Conservation (phyloP, 257 asterid genomes). For the Scutellaria barbata region DNA sequence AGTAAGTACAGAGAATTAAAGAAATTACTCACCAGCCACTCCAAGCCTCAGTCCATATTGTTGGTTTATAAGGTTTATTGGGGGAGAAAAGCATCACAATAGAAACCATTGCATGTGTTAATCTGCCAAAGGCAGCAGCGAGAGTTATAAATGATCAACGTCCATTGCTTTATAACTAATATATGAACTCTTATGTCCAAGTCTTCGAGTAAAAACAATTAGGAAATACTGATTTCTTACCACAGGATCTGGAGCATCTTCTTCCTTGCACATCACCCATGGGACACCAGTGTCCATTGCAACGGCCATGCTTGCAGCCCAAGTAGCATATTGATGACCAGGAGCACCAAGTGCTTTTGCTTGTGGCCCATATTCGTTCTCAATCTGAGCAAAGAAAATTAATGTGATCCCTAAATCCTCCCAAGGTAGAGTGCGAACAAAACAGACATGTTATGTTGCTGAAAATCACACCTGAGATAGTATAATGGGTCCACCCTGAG, state of each 20-base stretch:
- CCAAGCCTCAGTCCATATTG: slow-evolving; percentile 99
- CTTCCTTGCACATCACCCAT: slow-evolving; percentile 85
- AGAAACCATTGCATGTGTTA: slow-evolving; percentile 95
- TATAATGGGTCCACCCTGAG: slow-evolving; percentile 93
- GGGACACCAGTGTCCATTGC: slow-evolving; percentile 68
- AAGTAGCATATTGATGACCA: slow-evolving; percentile 52
- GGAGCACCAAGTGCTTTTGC: slow-evolving; percentile 56
- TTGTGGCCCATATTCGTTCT: slow-evolving; percentile 73
- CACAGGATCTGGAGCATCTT: slow-evolving; percentile 91
- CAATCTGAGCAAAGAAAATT: slow-evolving; percentile 50
- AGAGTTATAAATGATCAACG: neutral
- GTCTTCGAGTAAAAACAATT: slow-evolving; percentile 10
- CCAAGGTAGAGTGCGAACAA: too few relatives aligned
- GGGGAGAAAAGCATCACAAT: slow-evolving; percentile 82
- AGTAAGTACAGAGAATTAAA: slow-evolving; percentile 9
- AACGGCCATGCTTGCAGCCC: slow-evolving; percentile 83
- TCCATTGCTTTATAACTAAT: too few relatives aligned
- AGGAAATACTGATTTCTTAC: slow-evolving; percentile 42
- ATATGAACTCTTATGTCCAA: too few relatives aligned
- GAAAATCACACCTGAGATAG: slow-evolving; percentile 72
- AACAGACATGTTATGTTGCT: neutral
- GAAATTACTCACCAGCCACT: slow-evolving; percentile 67
- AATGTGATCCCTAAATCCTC: neutral
- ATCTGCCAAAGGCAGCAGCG: slow-evolving; percentile 54
- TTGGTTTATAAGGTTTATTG: slow-evolving; percentile 82